phyloP scores from a whole-genome alignment of 1,284 basidiomycete genomes.

The Apiotrichum montevideense region DNA sequence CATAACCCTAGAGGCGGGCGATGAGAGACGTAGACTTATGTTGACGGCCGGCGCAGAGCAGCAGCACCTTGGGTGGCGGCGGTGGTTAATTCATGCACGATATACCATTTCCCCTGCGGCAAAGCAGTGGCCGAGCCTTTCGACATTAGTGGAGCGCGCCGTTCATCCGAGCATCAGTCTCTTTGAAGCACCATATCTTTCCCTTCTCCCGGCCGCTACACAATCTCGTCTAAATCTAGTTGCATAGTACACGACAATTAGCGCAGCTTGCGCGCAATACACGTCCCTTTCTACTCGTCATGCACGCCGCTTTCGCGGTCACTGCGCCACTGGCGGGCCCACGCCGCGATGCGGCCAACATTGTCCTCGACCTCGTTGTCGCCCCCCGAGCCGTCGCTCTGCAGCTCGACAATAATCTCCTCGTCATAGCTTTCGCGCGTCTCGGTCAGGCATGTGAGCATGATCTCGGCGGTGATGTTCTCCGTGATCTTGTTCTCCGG shows the following conservation, averaged over 20 bases:
- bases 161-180: too few species aligned
- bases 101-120: conserved; percentile 1
- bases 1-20: background rate
- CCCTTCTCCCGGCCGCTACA: too few species aligned
- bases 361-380: conserved; percentile 70
- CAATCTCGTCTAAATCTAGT: too few species aligned
- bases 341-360: conserved; percentile 72
- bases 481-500: conserved; percentile 91
- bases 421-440: conserved; percentile 76
- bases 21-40: too few species aligned
- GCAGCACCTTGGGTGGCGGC: background rate
- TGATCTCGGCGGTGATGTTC: conserved; percentile 98
- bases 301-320: conserved; percentile 47
- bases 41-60: too few species aligned
- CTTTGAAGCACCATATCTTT: too few species aligned
- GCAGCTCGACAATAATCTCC: conserved; percentile 80
- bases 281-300: conserved; percentile 13
- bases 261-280: background rate
- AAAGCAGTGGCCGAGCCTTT: background rate
- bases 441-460: conserved; percentile 86
- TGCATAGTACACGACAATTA: too few species aligned
- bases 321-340: conserved; percentile 72
- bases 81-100: conserved; percentile 14
- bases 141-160: background rate
- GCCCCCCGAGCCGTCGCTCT: conserved; percentile 66